Conservation (phyloP, 208 protist genomes). For the Trypanosomatidae sp. region DNA sequence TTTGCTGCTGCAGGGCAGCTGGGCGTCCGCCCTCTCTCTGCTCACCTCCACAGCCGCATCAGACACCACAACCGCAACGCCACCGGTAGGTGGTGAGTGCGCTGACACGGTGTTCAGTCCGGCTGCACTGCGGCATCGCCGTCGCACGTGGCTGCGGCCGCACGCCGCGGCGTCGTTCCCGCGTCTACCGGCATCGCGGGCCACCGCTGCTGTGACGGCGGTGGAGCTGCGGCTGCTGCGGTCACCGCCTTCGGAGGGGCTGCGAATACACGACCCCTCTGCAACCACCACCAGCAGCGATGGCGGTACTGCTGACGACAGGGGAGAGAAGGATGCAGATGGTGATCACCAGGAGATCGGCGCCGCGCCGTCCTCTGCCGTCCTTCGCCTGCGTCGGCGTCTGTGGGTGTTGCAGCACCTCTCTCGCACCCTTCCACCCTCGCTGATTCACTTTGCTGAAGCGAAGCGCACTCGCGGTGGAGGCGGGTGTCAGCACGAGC, state of each 20-base stretch:
- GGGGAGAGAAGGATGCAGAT: too few species aligned
- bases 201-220: constrained; percentile 9
- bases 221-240: constrained; percentile 21
- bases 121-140: constrained; percentile 10
- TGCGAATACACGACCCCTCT: too few species aligned
- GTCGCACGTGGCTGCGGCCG: neutral
- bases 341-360: too few species aligned
- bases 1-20: constrained; percentile 14
- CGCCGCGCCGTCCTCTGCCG: too few species aligned
- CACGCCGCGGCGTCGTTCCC: neutral
- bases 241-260: constrained; percentile 10
- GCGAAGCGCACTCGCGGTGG: neutral
- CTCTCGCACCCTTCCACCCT: constrained; percentile 39
- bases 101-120: neutral
- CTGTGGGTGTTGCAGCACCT: constrained; percentile 54
- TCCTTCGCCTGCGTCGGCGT: constrained; percentile 48
- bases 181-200: constrained; percentile 9
- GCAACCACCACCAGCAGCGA: too few species aligned
- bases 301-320: too few species aligned
- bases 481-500: neutral
- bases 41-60: too few species aligned
- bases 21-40: constrained; percentile 1
- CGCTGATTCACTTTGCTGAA: constrained; percentile 54
- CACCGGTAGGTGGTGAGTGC: neutral
- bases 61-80: neutral